Evolutionary conservation across 1,284 basidiomycete species (phyloP).

Genomic region (Abortiporus biennis): DNA sequence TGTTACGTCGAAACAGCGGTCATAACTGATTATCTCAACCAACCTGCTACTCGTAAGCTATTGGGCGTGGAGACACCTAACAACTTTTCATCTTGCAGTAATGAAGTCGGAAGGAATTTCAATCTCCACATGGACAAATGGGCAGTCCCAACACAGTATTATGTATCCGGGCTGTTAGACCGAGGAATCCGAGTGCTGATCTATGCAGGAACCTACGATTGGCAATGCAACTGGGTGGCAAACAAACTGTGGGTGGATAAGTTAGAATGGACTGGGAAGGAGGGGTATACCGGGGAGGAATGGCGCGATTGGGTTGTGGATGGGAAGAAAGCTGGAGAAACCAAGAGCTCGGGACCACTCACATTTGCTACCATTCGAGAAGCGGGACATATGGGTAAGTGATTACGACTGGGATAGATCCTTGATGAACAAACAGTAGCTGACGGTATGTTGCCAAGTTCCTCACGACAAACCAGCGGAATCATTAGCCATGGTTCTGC

Average conservation of each 20-base stretch:
- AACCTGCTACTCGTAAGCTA: conserved; percentile 42
- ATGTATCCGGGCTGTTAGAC: conserved; percentile 69
- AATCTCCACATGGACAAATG: conserved; percentile 53
- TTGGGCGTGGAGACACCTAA: conserved; percentile 53
- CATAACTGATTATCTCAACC: conserved; percentile 52
- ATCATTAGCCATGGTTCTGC: conserved; percentile 47
- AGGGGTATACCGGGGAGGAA: conserved; percentile 40
- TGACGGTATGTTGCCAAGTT: conserved; percentile 31
- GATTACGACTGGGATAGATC: conserved; percentile 35
- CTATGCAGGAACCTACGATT: conserved; percentile 77
- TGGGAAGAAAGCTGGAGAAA: conserved; percentile 54
- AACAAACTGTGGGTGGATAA: conserved; percentile 72
- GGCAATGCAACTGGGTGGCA: conserved; percentile 76
- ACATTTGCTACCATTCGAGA: conserved; percentile 61
- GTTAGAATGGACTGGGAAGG: conserved; percentile 63
- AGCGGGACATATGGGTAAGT: conserved; percentile 58
- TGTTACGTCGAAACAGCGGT: conserved; percentile 50
- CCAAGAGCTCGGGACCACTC: conserved; percentile 52
- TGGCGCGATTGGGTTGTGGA: conserved; percentile 56
- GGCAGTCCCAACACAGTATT: conserved; percentile 50
- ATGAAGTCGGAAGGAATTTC: conserved; percentile 42
- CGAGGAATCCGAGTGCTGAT: conserved; percentile 67
- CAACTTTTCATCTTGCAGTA: conserved; percentile 55
- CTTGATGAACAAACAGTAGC: conserved; percentile 7
- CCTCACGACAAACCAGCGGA: conserved; percentile 65